Percentiles rank a stretch among this genome's conserved stretches.
Evolutionary conservation across 352 stramenopile genomes (phyloP).

Genomic region (Globisporangium barbulae): DNA sequence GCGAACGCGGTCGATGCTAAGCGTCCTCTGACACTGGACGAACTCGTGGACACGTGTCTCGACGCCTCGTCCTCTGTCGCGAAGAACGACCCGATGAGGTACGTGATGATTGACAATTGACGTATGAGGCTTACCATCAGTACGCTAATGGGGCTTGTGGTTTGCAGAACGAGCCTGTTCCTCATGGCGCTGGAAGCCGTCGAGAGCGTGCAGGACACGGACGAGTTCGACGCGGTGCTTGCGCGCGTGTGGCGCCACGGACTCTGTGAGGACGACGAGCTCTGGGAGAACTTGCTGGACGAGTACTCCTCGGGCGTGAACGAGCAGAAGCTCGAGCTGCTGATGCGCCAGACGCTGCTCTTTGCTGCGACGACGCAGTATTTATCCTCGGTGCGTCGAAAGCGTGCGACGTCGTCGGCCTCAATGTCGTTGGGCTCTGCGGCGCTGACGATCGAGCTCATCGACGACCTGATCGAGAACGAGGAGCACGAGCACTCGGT

Average conservation of each 20-base stretch:
- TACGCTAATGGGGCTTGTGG: background rate
- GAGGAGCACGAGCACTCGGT: conserved; percentile 45
- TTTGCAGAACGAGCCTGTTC: conserved; percentile 58
- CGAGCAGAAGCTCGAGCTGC: conserved; percentile 52
- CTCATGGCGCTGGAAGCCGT: conserved; percentile 68
- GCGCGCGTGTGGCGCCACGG: conserved; percentile 53
- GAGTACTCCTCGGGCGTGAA: conserved; percentile 56
- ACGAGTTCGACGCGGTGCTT: conserved; percentile 48
- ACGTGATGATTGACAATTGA: background rate
- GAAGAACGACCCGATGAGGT: conserved; percentile 58
- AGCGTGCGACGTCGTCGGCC: conserved; percentile 7
- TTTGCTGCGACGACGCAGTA: conserved; percentile 63
- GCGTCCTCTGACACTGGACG: conserved; percentile 38
- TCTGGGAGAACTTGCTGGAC: conserved; percentile 53
- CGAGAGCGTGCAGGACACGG: conserved; percentile 38
- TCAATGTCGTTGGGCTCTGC: conserved; percentile 16
- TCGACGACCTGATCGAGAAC: conserved; percentile 58
- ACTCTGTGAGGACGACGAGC: conserved; percentile 44
- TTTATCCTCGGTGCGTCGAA: conserved; percentile 19
- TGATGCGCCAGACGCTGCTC: conserved; percentile 73
- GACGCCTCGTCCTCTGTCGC: conserved; percentile 35
- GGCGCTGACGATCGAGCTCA: conserved; percentile 52
- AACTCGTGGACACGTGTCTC: conserved; percentile 48
- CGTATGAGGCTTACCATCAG: background rate
- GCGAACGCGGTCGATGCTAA: conserved; percentile 28